phyloP scores from a whole-genome alignment of 441 rosid species.

The Pelargonium myrrhifolium region DNA sequence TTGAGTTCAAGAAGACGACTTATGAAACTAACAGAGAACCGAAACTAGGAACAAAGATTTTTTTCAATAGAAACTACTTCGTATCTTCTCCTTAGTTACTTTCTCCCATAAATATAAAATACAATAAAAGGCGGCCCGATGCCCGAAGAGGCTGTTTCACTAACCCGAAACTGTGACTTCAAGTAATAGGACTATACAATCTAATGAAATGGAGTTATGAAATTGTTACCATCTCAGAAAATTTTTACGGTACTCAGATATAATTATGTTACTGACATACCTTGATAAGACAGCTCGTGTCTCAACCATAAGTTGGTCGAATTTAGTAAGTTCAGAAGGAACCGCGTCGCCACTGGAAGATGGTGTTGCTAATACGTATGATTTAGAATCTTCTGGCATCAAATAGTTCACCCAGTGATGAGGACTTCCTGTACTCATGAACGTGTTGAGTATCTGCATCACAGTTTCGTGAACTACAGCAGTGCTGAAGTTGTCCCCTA shows the following conservation, averaged over 20 bases:
- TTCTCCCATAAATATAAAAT: neutral
- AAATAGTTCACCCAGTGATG: slow-evolving; percentile 64
- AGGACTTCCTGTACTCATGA: slow-evolving; percentile 65
- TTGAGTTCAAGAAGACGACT: neutral
- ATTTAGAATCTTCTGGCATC: slow-evolving; percentile 56
- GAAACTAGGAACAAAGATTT: too few species aligned
- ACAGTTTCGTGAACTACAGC: slow-evolving; percentile 47
- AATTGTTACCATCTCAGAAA: neutral
- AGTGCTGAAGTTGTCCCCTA: slow-evolving; percentile 51
- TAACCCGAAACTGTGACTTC: too few species aligned
- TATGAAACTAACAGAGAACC: too few species aligned
- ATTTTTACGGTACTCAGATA: neutral
- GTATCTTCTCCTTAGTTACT: neutral
- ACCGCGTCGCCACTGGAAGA: slow-evolving; percentile 26
- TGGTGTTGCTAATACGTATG: slow-evolving; percentile 22
- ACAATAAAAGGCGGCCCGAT: too few species aligned
- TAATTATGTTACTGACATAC: slow-evolving; percentile 26
- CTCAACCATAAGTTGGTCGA: slow-evolving; percentile 79
- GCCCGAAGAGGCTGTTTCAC: too few species aligned
- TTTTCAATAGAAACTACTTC: neutral
- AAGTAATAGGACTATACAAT: too few species aligned
- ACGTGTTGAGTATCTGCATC: slow-evolving; percentile 53
- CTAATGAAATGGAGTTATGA: neutral
- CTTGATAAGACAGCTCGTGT: slow-evolving; percentile 60
- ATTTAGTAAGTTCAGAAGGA: slow-evolving; percentile 35